Percentiles rank a stretch among this genome's conserved stretches.
phyloP scores from a whole-genome alignment of 202 grass and related monocot genomes.

The Eragrostis tef region DNA sequence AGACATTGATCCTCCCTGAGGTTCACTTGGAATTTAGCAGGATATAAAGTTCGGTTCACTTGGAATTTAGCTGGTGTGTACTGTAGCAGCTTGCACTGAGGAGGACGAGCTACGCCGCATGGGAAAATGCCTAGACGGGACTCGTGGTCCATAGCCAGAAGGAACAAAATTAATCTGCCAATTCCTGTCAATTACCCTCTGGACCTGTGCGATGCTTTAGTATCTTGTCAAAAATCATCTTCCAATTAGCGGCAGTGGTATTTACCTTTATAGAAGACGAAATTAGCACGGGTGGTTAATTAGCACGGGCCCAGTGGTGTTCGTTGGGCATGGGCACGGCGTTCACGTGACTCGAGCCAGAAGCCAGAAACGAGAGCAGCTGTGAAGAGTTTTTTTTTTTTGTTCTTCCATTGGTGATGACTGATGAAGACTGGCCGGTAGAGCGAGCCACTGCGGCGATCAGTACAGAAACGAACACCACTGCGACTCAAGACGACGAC shows the following conservation, averaged over 20 bases:
- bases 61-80: not conserved
- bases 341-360: slow-evolving; percentile 40
- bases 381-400: not conserved
- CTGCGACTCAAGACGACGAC: not conserved
- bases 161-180: not conserved
- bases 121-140: not conserved
- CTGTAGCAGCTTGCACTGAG: not conserved
- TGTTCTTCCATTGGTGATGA: not conserved
- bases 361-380: not conserved
- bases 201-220: not conserved
- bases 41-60: not conserved
- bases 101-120: not conserved
- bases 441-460: not conserved
- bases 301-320: not conserved
- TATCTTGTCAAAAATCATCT: not conserved
- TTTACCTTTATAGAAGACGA: too few species aligned
- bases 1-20: not conserved
- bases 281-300: not conserved
- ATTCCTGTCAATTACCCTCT: not conserved
- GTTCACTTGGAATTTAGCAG: not conserved
- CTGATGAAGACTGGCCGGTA: slow-evolving; percentile 1
- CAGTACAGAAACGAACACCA: slow-evolving; percentile 4
- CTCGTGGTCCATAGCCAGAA: slow-evolving; percentile 1
- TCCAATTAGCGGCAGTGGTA: too few species aligned
- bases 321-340: slow-evolving; percentile 20